Evolutionary conservation across 495 filamentous ascomycete species (phyloP).

Genomic region (Penicillium atrosanguineum): DNA sequence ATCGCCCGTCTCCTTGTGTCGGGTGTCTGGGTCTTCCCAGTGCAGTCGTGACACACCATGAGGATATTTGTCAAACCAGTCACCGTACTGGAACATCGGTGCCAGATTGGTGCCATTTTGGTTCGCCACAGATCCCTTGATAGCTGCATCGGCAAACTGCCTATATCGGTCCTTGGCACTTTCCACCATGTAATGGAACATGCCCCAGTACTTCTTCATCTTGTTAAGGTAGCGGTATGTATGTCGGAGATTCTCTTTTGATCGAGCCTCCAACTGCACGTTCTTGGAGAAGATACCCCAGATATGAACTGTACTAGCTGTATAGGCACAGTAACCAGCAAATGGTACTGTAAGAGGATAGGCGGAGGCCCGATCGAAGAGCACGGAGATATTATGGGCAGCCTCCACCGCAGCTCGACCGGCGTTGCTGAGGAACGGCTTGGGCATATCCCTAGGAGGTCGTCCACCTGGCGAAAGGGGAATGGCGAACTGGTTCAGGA

Average conservation of each 20-base stretch:
- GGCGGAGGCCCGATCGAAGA: slow-evolving; percentile 76
- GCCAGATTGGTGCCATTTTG: slow-evolving; percentile 51
- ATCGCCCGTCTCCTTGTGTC: slow-evolving; percentile 68
- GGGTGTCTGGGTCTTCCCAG: slow-evolving; percentile 73
- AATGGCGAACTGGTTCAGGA: slow-evolving; percentile 85
- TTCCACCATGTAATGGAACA: slow-evolving; percentile 95
- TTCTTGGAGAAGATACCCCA: slow-evolving; percentile 88
- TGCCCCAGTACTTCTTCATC: slow-evolving; percentile 97
- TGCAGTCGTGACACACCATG: slow-evolving; percentile 82
- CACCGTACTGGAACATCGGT: slow-evolving; percentile 89
- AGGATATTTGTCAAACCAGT: slow-evolving; percentile 96
- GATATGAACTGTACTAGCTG: slow-evolving; percentile 88
- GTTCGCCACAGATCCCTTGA: slow-evolving; percentile 43
- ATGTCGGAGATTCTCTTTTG: slow-evolving; percentile 82
- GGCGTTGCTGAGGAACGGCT: slow-evolving; percentile 73
- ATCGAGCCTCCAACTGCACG: slow-evolving; percentile 65
- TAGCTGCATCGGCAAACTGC: slow-evolving; percentile 75
- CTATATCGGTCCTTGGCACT: slow-evolving; percentile 89
- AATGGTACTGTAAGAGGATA: slow-evolving; percentile 87
- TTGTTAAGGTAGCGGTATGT: slow-evolving; percentile 89
- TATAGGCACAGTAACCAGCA: slow-evolving; percentile 90
- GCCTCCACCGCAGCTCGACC: slow-evolving; percentile 76
- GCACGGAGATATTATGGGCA: slow-evolving; percentile 82
- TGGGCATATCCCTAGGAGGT: slow-evolving; percentile 72
- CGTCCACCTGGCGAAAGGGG: slow-evolving; percentile 65